These are phyloP conservation scores for Polyporus arcularius DNA, from an alignment of 768 basidiomycete species.

Conservation along the genomic window DNA sequence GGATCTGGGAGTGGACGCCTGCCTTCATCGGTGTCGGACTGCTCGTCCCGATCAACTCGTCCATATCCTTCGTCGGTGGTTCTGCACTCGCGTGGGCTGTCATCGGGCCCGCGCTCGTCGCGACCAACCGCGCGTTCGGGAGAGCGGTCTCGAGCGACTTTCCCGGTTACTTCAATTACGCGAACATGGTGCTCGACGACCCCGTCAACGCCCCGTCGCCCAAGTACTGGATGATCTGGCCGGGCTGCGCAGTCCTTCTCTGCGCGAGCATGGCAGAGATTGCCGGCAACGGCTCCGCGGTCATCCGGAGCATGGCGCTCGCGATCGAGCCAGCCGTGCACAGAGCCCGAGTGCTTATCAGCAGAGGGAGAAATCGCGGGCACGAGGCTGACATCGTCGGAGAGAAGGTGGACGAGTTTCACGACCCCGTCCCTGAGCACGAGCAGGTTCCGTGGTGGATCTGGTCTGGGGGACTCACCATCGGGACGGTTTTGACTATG, in stretches of 20 bases:
- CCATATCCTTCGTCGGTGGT: conserved; percentile 23
- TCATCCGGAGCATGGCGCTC: conserved; percentile 12
- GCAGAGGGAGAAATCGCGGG: too few species aligned
- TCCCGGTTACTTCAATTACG: conserved; percentile 24
- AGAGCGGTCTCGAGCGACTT: conserved; percentile 6
- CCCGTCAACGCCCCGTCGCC: conserved; percentile 23
- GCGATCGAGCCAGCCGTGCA: conserved; percentile 2
- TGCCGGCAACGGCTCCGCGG: conserved; percentile 16
- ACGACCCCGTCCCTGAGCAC: conserved; percentile 21
- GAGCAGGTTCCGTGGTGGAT: conserved; percentile 23
- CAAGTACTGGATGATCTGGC: conserved; percentile 30
- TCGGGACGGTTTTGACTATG: conserved; percentile 20
- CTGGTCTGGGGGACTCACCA: conserved; percentile 21
- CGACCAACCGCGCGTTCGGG: conserved; percentile 22
- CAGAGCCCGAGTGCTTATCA: not conserved
- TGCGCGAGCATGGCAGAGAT: conserved; percentile 23
- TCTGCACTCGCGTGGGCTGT: conserved; percentile 23
- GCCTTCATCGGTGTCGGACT: conserved; percentile 26
- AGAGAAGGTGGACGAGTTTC: conserved; percentile 14
- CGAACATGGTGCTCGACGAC: conserved; percentile 25
- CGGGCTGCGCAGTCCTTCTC: conserved; percentile 23
- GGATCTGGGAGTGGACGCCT: conserved; percentile 26
- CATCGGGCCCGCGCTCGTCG: conserved; percentile 24
- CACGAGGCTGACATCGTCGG: not conserved
- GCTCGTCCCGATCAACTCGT: conserved; percentile 22